A percentile compares a stretch with the other conserved stretches of the same genome.
Evolutionary conservation across 2,329 filamentous ascomycete genomes (phyloP).

Genomic region (Hortaea werneckii): DNA sequence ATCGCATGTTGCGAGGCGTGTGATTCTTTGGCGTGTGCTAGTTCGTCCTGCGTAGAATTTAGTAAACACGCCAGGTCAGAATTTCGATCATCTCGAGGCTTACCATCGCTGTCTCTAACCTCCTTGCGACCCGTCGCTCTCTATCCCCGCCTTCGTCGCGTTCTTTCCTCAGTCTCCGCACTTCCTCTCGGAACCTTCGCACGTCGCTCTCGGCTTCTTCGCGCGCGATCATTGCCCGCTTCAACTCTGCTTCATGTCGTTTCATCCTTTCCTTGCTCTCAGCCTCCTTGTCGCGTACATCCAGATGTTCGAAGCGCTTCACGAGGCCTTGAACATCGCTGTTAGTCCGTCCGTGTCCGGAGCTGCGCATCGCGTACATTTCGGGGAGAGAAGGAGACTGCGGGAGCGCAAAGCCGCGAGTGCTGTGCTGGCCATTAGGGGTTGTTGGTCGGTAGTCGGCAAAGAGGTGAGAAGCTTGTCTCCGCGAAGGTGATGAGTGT

Average conservation of each 20-base stretch:
- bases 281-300: conserved; percentile 39
- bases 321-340: conserved; percentile 51
- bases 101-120: conserved; percentile 61
- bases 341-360: conserved; percentile 42
- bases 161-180: conserved; percentile 44
- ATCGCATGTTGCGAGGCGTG: conserved; percentile 29
- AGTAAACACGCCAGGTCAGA: conserved; percentile 3
- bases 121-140: conserved; percentile 56
- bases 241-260: conserved; percentile 34
- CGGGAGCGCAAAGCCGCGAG: conserved; percentile 12
- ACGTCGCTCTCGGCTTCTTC: conserved; percentile 65
- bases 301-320: conserved; percentile 61
- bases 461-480: conserved; percentile 16
- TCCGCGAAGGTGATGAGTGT: conserved; percentile 25
- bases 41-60: conserved; percentile 48
- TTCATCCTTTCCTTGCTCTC: conserved; percentile 30
- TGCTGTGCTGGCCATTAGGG: conserved; percentile 4
- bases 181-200: conserved; percentile 53
- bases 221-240: conserved; percentile 33
- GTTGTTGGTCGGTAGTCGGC: conserved; percentile 18
- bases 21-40: conserved; percentile 57
- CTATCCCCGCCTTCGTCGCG: conserved; percentile 56
- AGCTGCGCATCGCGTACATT: conserved; percentile 13
- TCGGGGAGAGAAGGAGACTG: conserved; percentile 25
- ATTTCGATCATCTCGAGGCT: conserved; percentile 24